A percentile compares a stretch with the other conserved stretches of the same genome.
Conservation (phyloP, 345 rosid species). For the Viola odorata region DNA sequence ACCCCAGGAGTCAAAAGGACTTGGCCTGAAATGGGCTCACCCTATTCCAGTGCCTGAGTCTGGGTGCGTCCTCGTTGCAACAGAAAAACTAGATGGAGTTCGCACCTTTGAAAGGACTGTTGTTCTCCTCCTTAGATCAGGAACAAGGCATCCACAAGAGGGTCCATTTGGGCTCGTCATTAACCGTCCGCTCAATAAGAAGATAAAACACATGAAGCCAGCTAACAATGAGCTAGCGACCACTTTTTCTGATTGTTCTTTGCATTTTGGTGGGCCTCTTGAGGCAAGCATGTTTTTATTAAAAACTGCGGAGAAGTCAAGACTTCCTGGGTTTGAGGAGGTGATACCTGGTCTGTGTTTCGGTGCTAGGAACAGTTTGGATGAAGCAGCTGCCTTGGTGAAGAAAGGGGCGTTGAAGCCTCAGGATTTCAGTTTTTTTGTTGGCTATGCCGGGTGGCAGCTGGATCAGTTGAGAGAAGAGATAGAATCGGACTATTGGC, state of each 20-base stretch:
- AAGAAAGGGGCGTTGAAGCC: conserved; percentile 71
- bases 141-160: conserved; percentile 76
- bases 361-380: conserved; percentile 71
- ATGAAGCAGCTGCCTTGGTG: conserved; percentile 76
- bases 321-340: conserved; percentile 67
- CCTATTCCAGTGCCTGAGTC: conserved; percentile 88
- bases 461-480: conserved; percentile 85
- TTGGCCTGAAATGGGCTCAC: conserved; percentile 80
- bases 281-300: conserved; percentile 80
- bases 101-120: conserved; percentile 78
- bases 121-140: conserved; percentile 85
- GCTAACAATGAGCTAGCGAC: conserved; percentile 65
- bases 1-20: conserved; percentile 45
- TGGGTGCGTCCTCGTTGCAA: conserved; percentile 91
- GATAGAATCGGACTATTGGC: conserved; percentile 76
- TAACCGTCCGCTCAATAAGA: conserved; percentile 77
- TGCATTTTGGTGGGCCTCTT: conserved; percentile 88
- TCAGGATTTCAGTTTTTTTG: conserved; percentile 80
- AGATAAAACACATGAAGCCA: conserved; percentile 72
- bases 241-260: conserved; percentile 70
- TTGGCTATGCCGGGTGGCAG: conserved; percentile 92
- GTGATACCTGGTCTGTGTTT: conserved; percentile 75
- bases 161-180: conserved; percentile 90
- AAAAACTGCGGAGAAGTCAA: conserved; percentile 43
- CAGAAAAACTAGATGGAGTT: conserved; percentile 86